phyloP scores from a whole-genome alignment of 2,329 filamentous ascomycete genomes.

The Aspergillus japonicus region DNA sequence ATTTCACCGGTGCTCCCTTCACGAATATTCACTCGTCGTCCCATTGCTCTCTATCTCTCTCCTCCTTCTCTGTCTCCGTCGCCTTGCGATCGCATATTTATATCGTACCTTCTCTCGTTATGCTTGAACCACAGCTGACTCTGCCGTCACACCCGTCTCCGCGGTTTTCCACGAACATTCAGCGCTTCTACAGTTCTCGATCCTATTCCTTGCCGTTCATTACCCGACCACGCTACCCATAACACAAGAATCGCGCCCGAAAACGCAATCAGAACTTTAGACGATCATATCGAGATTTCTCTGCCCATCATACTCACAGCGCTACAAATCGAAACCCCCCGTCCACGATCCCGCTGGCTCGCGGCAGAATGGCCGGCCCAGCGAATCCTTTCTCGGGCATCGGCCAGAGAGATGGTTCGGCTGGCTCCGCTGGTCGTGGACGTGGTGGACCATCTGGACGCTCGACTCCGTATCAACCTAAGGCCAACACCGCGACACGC shows the following conservation, averaged over 20 bases:
- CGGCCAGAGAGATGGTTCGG: slow-evolving; percentile 27
- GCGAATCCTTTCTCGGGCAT: slow-evolving; percentile 30
- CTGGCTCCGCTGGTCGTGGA: slow-evolving; percentile 26
- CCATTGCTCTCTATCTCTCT: not conserved
- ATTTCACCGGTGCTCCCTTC: not conserved
- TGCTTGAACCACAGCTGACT: slow-evolving; percentile 19
- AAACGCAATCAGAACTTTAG: not conserved
- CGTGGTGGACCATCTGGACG: slow-evolving; percentile 22
- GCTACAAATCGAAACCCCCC: slow-evolving; percentile 3
- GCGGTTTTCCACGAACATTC: slow-evolving; percentile 11
- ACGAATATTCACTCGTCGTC: not conserved
- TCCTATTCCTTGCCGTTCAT: slow-evolving; percentile 3
- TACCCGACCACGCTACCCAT: not conserved
- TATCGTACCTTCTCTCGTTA: not conserved
- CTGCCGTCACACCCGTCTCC: slow-evolving; percentile 21
- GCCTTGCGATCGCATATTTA: slow-evolving; percentile 4
- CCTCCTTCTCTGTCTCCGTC: slow-evolving; percentile 4
- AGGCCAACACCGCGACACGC: slow-evolving; percentile 18
- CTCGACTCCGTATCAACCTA: slow-evolving; percentile 18
- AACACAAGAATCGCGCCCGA: not conserved
- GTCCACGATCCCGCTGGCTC: slow-evolving; percentile 22
- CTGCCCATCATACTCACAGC: too few relatives aligned
- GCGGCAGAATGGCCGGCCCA: slow-evolving; percentile 34
- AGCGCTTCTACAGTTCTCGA: slow-evolving; percentile 17
- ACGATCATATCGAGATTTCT: too few relatives aligned